Percentiles rank a stretch among this genome's conserved stretches.
Conservation (phyloP, 2,329 filamentous ascomycete genomes). For the Aspergillus amoenus region DNA sequence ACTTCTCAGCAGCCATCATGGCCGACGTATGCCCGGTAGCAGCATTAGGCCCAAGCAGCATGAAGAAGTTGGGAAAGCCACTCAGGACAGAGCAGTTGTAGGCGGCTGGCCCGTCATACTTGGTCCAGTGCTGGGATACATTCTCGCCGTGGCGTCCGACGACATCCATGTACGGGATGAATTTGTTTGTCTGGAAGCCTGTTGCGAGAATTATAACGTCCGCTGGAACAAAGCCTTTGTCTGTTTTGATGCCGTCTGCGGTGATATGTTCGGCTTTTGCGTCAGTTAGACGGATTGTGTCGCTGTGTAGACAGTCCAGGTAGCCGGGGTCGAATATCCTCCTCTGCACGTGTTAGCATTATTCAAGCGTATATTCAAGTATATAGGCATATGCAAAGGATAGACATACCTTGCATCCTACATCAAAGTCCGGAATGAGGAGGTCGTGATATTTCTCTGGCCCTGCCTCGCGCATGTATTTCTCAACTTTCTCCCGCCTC, state of each 20-base stretch:
- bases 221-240: constrained; percentile 22
- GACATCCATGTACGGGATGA: constrained; percentile 25
- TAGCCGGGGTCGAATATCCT: constrained; percentile 14
- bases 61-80: constrained; percentile 47
- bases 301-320: constrained; percentile 9
- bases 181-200: constrained; percentile 28
- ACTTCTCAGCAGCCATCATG: constrained; percentile 60
- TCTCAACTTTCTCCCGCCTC: constrained; percentile 36
- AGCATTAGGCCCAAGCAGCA: constrained; percentile 33
- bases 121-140: constrained; percentile 24
- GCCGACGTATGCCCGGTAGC: constrained; percentile 48
- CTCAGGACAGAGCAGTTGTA: constrained; percentile 59
- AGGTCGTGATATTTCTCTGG: constrained; percentile 13
- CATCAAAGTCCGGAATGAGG: constrained; percentile 13
- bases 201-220: constrained; percentile 29
- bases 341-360: background rate
- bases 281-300: constrained; percentile 49
- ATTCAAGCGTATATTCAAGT: too few relatives aligned
- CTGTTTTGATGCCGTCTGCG: constrained; percentile 36
- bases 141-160: constrained; percentile 23
- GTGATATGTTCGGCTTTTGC: constrained; percentile 49
- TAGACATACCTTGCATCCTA: constrained; percentile 12
- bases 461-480: constrained; percentile 24
- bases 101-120: constrained; percentile 56
- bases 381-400: too few relatives aligned